Base-by-base conservation (phyloP, 805 yeast genomes). In the Tetrapisispora arboricola region DNA sequence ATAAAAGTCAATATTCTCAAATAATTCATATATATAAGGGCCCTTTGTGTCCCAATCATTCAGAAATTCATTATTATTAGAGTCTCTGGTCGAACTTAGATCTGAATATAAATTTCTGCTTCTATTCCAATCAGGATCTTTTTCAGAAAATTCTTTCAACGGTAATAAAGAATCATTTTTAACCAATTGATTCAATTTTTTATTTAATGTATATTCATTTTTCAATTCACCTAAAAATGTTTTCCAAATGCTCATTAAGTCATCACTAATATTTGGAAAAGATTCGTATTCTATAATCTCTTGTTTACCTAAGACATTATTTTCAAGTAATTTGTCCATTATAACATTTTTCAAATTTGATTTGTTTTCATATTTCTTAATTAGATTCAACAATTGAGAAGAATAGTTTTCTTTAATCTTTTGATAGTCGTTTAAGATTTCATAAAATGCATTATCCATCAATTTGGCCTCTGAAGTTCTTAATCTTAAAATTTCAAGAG, bases 41-140 rank as follows among this genome's bases (percentile, higher is more conserved):
- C 92, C 90, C 57, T 79, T 78, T 40, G 74, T 66, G 46, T 78
- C 79, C 95, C 95, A 86, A 50, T 75, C 72, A 27, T 67, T 67
- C 40, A 72, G 77, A 26, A 75, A 71, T 36, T 61, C 58, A 65
- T 39, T 63, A 61, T 45, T 61, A 39, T 65, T 65, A 15, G 64
- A 58, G 43, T 67, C 75, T 43, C 64, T 60, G 16, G 48, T 53
- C 35, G 62, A 62, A 7, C 75, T 74, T 28, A 71, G 59, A 56
- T 71, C 64, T 59, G 63, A 51, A 42, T 70, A 72, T 39, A 72
- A 50, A 19, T 47, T 64, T 54, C 76, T 65, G 53, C 74, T 71
- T 53, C 75, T 81, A 20, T 70, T 63, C 74, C 75, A 76, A 45
- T 68, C 67, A 26, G 65, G 64, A 51, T 79, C 78, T 41, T 70